A percentile compares a stretch with the other conserved stretches of the same genome.
These are phyloP conservation scores for Diaporthe citriasiana DNA, from an alignment of 2,329 filamentous ascomycete genomes.

Conservation along the genomic window DNA sequence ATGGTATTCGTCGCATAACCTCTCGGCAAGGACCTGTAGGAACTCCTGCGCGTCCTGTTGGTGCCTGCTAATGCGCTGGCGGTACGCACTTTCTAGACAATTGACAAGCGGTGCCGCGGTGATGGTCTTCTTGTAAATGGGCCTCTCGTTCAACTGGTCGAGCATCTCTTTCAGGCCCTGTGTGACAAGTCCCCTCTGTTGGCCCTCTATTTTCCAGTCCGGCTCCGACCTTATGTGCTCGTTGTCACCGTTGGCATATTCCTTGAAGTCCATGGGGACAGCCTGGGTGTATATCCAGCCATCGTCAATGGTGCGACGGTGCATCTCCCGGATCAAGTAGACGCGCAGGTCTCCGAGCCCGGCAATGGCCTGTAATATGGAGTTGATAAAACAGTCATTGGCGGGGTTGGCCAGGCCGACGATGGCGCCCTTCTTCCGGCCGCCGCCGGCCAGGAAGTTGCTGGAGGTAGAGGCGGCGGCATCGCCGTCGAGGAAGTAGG, in stretches of 20 bases:
- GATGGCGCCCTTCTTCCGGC: slow-evolving; percentile 82
- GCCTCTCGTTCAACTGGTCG: slow-evolving; percentile 91
- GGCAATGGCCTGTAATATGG: slow-evolving; percentile 91
- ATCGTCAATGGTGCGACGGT: slow-evolving; percentile 85
- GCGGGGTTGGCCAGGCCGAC: slow-evolving; percentile 92
- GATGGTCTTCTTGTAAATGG: slow-evolving; percentile 94
- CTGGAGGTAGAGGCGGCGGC: slow-evolving; percentile 63
- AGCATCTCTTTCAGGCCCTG: slow-evolving; percentile 92
- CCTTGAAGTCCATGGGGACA: slow-evolving; percentile 57
- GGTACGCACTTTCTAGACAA: slow-evolving; percentile 87
- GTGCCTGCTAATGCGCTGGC: slow-evolving; percentile 90
- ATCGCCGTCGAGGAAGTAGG: slow-evolving; percentile 92
- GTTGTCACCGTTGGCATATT: slow-evolving; percentile 33
- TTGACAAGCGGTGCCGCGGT: slow-evolving; percentile 87
- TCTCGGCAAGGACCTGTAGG: slow-evolving; percentile 91
- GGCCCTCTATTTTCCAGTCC: slow-evolving; percentile 73
- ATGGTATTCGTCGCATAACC: slow-evolving; percentile 94
- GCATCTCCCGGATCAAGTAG: slow-evolving; percentile 92
- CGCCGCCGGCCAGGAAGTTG: slow-evolving; percentile 45
- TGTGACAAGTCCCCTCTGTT: slow-evolving; percentile 88
- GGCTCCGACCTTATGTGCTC: slow-evolving; percentile 54
- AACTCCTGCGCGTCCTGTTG: slow-evolving; percentile 99
- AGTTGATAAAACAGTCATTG: slow-evolving; percentile 98
- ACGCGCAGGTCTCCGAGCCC: slow-evolving; percentile 89
- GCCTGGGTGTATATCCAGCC: slow-evolving; percentile 79